Evolutionary conservation across 1,284 basidiomycete species (phyloP).

Genomic region (Dichomitus squalens): DNA sequence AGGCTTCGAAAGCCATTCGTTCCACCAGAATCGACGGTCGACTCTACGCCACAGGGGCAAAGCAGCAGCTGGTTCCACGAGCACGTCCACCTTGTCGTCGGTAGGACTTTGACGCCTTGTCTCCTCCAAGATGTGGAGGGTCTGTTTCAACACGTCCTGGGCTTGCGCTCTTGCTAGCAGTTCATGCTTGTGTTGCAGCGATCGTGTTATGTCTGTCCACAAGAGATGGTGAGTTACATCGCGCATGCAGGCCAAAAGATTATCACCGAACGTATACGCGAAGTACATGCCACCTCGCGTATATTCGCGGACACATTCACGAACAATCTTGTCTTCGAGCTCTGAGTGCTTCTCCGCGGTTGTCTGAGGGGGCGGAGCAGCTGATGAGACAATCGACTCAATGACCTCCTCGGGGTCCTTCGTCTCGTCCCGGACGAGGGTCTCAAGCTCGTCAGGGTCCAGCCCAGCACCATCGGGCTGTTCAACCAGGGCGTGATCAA

Average conservation of each 20-base stretch:
- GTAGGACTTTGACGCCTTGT: constrained; percentile 26
- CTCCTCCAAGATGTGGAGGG: constrained; percentile 50
- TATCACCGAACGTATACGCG: constrained; percentile 72
- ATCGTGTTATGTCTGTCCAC: constrained; percentile 81
- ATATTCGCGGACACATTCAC: constrained; percentile 70
- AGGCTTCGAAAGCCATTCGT: constrained; percentile 77
- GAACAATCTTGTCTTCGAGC: constrained; percentile 77
- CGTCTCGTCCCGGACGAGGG: constrained; percentile 49
- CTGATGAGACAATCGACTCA: constrained; percentile 54
- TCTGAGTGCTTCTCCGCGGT: constrained; percentile 68
- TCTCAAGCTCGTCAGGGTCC: constrained; percentile 48
- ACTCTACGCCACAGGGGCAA: constrained; percentile 85
- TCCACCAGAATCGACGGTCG: constrained; percentile 89
- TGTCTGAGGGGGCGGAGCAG: constrained; percentile 59
- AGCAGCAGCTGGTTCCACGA: constrained; percentile 68
- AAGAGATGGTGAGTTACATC: background rate
- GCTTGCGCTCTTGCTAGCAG: constrained; percentile 55
- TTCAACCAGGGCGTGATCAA: constrained; percentile 20
- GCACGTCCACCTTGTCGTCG: constrained; percentile 50
- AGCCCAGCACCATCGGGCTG: constrained; percentile 29
- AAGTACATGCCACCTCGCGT: constrained; percentile 83
- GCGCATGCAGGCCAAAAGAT: background rate
- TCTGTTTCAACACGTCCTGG: constrained; percentile 56
- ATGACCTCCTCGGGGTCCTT: constrained; percentile 54
- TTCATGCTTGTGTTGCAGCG: constrained; percentile 78